Conservation (phyloP, 768 basidiomycete species). For the Mycena vitilis region DNA sequence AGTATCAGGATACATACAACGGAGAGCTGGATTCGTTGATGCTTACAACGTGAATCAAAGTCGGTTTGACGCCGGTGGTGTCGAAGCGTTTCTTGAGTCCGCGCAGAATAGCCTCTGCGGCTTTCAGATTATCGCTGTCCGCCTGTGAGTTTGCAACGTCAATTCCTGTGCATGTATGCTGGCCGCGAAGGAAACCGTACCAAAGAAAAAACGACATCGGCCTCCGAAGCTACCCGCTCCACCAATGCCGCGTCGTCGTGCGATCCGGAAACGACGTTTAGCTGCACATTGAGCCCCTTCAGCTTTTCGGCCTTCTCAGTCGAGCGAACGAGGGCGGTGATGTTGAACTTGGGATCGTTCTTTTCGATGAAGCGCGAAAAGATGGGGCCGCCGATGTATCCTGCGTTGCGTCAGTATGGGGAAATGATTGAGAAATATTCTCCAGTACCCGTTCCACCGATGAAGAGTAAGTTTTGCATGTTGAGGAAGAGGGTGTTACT, state of each 20-base stretch:
- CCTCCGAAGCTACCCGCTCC: conserved; percentile 40
- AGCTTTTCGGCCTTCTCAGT: conserved; percentile 11
- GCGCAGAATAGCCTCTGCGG: conserved; percentile 25
- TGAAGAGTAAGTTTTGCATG: conserved; percentile 27
- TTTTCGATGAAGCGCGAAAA: conserved; percentile 21
- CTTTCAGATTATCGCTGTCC: conserved; percentile 26
- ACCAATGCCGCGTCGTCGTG: conserved; percentile 45
- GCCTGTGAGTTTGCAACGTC: conserved; percentile 3
- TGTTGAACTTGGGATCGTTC: background rate
- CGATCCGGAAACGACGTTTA: conserved; percentile 42
- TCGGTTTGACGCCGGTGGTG: conserved; percentile 21
- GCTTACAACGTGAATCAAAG: conserved; percentile 33
- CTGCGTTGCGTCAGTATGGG: background rate
- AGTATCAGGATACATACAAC: background rate
- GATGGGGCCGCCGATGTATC: conserved; percentile 25
- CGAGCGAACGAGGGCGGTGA: conserved; percentile 24
- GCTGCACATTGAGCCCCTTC: background rate
- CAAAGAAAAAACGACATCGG: conserved; percentile 46
- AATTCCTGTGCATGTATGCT: background rate
- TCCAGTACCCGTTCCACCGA: conserved; percentile 18
- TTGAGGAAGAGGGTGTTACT: background rate
- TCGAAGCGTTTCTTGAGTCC: conserved; percentile 27
- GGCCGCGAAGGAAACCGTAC: conserved; percentile 31
- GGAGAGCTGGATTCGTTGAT: background rate
- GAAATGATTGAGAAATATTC: background rate